These are phyloP conservation scores for Senna siamea DNA, from an alignment of 306 rosid genomes.

Conservation along the genomic window DNA sequence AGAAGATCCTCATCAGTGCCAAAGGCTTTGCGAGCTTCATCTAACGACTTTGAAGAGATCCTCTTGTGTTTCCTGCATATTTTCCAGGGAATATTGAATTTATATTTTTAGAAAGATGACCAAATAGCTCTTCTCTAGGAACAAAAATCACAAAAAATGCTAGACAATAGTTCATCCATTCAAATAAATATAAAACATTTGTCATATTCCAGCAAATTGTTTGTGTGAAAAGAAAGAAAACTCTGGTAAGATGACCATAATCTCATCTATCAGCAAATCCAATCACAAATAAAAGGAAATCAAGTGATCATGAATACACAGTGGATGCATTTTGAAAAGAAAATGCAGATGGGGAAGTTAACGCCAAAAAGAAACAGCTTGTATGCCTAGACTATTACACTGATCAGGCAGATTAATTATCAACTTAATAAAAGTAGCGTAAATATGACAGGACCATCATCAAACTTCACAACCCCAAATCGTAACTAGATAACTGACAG, in stretches of 20 bases:
- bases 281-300: slow-evolving; percentile 4
- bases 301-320: slow-evolving; percentile 15
- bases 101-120: slow-evolving; percentile 15
- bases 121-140: slow-evolving; percentile 7
- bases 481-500: slow-evolving; percentile 4
- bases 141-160: slow-evolving; percentile 27
- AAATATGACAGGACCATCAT: not conserved
- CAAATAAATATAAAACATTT: slow-evolving; percentile 16
- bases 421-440: not conserved
- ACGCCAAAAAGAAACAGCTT: slow-evolving; percentile 4
- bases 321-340: not conserved
- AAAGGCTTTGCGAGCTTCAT: slow-evolving; percentile 90
- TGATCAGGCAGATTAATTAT: slow-evolving; percentile 1
- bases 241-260: not conserved
- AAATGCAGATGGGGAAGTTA: not conserved
- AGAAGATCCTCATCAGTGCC: slow-evolving; percentile 98
- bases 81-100: slow-evolving; percentile 30
- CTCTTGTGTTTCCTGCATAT: slow-evolving; percentile 70
- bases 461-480: not conserved
- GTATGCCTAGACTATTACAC: not conserved
- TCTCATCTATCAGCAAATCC: not conserved
- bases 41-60: slow-evolving; percentile 75
- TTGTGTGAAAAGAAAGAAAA: not conserved
- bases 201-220: slow-evolving; percentile 22
- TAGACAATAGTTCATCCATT: slow-evolving; percentile 13